Base-by-base conservation (phyloP, 495 filamentous ascomycete genomes). In the Aspergillus mulundensis region DNA sequence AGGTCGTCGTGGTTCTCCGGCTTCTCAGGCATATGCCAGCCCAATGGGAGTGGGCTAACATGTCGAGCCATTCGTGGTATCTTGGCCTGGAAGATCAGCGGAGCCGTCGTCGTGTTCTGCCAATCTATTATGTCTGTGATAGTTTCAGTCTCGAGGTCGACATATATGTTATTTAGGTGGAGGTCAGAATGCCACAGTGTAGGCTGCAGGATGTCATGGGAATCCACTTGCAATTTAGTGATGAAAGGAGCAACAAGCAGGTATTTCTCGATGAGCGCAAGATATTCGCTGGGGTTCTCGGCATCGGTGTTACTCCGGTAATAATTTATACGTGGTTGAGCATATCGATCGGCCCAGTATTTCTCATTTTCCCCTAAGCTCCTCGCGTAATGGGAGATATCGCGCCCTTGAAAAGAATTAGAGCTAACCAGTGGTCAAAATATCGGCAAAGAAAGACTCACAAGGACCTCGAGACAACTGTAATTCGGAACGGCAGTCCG, bases 131-230 rank as follows among this genome's bases (percentile, higher is more conserved):
- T 44, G 41, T 44, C 41, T 21, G 41, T 44, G 15, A 44, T 44
- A 21, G 41, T 21, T 44, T 44, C 41, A 21, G 41, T 44, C 15
- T 18, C 41, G 41, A 21, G 41, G 20, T 44, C 41, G 41, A 44
- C 41, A 21, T 44, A 44, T 44, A 44, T 44, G 19, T 44, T 44
- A 12, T 44, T 44, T 11, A 44, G 19, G 20, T 44, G 41, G 20
- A 44, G 41, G 41, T 44, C 41, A 44, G 41, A 44, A 44, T 44
- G 41, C 41, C 41, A 44, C 19, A 44, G 19, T 44, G 41, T 44
- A 44, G 41, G 41, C 16, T 44, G 41, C 41, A 44, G 19, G 41
- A 44, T 44, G 19, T 21, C 7, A 2, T 44, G 41, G 41, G 41
- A 18, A 21, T 44, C 41, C 8, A 28, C 10, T 44, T 44, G 41